Conservation (phyloP, 805 yeast species). For the Yamadazyma endophytica region DNA sequence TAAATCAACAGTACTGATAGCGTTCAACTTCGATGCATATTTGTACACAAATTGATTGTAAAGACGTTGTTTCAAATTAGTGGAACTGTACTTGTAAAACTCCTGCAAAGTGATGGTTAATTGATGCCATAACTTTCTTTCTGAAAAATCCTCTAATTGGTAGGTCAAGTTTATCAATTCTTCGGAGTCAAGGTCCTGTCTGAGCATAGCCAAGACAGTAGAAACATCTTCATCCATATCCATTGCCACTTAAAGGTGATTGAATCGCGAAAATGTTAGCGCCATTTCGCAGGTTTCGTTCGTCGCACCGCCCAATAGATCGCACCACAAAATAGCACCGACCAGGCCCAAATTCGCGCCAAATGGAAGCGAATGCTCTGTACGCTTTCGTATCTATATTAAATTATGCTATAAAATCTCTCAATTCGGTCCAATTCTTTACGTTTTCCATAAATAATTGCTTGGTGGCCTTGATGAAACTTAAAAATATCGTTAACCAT, state of each 20-base stretch:
- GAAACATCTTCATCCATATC: conserved; percentile 38
- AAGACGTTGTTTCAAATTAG: conserved; percentile 56
- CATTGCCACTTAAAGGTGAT: conserved; percentile 21
- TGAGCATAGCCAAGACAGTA: conserved; percentile 52
- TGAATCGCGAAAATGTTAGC: neutral
- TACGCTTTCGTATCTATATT: neutral
- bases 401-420: conserved; percentile 8
- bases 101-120: conserved; percentile 63
- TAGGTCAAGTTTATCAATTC: conserved; percentile 60
- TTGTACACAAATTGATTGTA: conserved; percentile 66
- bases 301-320: too few species aligned
- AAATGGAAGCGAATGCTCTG: too few species aligned
- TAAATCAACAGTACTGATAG: conserved; percentile 73
- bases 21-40: conserved; percentile 70
- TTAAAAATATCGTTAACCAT: conserved; percentile 36
- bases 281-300: neutral
- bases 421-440: conserved; percentile 31
- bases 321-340: neutral
- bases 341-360: neutral
- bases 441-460: conserved; percentile 28
- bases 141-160: conserved; percentile 78
- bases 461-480: conserved; percentile 31
- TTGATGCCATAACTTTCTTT: conserved; percentile 93
- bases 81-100: conserved; percentile 41
- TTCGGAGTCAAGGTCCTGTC: conserved; percentile 57